These are phyloP conservation scores for Neodidymelliopsis sp. DNA, from an alignment of 2,329 filamentous ascomycete genomes.

Conservation along the genomic window DNA sequence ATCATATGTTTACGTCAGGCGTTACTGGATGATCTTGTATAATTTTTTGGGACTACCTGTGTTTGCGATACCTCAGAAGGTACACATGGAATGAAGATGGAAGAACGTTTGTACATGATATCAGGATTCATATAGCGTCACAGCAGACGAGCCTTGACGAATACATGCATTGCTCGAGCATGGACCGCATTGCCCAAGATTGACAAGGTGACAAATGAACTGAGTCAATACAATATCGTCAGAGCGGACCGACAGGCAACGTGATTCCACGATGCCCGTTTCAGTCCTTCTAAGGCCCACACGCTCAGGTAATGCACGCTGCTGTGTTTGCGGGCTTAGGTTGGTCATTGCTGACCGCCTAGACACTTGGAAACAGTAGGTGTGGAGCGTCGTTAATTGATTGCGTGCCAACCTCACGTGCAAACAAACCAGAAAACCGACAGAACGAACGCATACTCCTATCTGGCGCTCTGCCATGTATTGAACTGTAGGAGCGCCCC, in stretches of 20 bases:
- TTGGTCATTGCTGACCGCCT: conserved; percentile 2
- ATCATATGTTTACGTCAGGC: conserved; percentile 3
- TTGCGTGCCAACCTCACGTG: conserved; percentile 8
- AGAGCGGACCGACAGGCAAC: conserved; percentile 3
- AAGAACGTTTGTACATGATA: conserved; percentile 14
- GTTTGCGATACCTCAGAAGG: neutral
- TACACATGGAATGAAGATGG: neutral
- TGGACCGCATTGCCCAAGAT: neutral
- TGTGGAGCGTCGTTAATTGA: conserved; percentile 14
- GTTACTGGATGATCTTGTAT: neutral
- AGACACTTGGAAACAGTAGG: conserved; percentile 5
- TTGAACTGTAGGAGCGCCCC: conserved; percentile 10
- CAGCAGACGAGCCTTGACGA: conserved; percentile 3
- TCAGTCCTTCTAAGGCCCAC: neutral
- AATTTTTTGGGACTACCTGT: conserved; percentile 1
- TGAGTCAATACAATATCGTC: neutral
- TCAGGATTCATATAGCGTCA: conserved; percentile 9
- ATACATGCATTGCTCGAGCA: conserved; percentile 1
- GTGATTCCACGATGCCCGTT: neutral
- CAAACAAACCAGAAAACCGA: neutral
- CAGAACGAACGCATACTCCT: neutral
- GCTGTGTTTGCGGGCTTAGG: neutral
- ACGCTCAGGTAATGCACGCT: conserved; percentile 4
- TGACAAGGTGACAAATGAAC: neutral
- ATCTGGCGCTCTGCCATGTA: conserved; percentile 21